Base-by-base conservation (phyloP, 345 rosid species). In the Rhizophora apiculata region DNA sequence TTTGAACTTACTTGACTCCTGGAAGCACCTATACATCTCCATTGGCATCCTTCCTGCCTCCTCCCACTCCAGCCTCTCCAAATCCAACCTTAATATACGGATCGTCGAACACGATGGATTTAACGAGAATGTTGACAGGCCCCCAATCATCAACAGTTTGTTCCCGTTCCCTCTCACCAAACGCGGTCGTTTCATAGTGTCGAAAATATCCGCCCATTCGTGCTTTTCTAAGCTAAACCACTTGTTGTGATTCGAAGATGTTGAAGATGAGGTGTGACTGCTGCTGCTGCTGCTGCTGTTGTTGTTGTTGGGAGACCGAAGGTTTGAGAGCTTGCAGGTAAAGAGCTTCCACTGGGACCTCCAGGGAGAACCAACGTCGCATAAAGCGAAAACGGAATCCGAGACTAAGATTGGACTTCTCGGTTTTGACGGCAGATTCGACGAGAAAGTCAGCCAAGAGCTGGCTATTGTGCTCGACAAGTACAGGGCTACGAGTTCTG, bases 291-390 rank as follows among this genome's bases (percentile, higher is more conserved):
- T 71, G 9, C 24, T 24, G 37, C 19, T 53, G 24, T 36, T 43
- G 13, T 7, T 27, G 6, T 64, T 61, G 8, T 53, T 71, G 9
- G 52, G 31, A n/a, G 10, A 27, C 49, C 20, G 20, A 48, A 68
- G 69, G 49, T 22, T 24, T 18, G 66, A 36, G 6, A 75, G 55
- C 3, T 51, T 74, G 62, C 96, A 90, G 0, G 83, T 82, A 76
- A 89, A 93, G 15, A 93, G 84, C 77, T 90, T 89, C 98, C 98
- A 90, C 55, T 90, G 91, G 49, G 89, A 83, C 62, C 97, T 81
- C 96, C 97, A 93, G 0, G 94, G 94, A 6, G 98, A 89, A 52
- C 98, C 97, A 9, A 93, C 87, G 58, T 93, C 97, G 60, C 97
- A 93, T 5, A 93, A 55, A 5, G 92, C 86, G 72, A 83, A 90